phyloP scores from a whole-genome alignment of 139 green algal species.

The Picochlorum costavermella region DNA sequence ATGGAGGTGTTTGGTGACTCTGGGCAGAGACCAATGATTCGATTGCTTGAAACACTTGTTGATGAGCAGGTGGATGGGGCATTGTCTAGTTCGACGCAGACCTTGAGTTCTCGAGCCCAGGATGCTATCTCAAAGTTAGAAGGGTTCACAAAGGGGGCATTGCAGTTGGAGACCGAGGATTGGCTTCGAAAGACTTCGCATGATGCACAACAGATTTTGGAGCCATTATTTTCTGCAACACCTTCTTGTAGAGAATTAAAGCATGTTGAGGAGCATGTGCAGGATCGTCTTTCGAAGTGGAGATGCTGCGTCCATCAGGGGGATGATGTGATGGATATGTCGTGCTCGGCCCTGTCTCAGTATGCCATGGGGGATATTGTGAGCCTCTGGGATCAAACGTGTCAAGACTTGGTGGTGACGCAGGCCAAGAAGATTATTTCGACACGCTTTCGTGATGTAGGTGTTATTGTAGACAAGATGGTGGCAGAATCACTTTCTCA shows the following conservation, averaged over 20 bases:
- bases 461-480: too few relatives aligned
- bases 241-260: not conserved
- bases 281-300: not conserved
- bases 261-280: not conserved
- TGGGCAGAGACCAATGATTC: too few relatives aligned
- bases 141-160: not conserved
- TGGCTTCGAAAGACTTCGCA: not conserved
- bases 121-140: not conserved
- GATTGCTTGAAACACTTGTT: too few relatives aligned
- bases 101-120: not conserved
- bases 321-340: constrained; percentile 10
- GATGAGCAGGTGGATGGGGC: too few relatives aligned
- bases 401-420: not conserved
- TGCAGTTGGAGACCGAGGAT: not conserved
- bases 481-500: constrained; percentile 26
- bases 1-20: too few relatives aligned
- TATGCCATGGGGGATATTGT: not conserved
- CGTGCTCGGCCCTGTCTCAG: not conserved
- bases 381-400: not conserved
- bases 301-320: not conserved
- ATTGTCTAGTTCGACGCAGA: not conserved
- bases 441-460: too few relatives aligned
- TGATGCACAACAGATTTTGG: not conserved
- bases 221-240: not conserved
- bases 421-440: too few relatives aligned